Evolutionary conservation across 495 filamentous ascomycete genomes (phyloP).

Genomic region (Penicillium verhagenii): DNA sequence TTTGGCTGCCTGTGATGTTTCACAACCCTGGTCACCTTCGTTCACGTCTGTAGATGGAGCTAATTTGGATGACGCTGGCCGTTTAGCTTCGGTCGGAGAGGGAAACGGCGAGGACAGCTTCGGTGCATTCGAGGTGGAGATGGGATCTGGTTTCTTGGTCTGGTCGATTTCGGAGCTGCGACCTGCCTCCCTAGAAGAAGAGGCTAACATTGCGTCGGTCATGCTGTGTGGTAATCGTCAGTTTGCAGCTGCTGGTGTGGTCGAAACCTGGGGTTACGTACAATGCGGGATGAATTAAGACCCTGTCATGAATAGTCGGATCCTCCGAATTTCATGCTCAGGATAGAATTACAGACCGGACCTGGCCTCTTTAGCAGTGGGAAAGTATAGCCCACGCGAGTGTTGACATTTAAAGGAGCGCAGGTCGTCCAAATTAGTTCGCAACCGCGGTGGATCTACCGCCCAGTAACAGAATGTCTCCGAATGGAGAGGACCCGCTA

Average conservation of each 20-base stretch:
- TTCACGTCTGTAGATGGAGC: constrained; percentile 5
- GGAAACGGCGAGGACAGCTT: constrained; percentile 35
- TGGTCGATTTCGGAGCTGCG: constrained; percentile 17
- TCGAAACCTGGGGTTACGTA: constrained; percentile 13
- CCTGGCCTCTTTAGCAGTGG: neutral
- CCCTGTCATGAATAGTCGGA: constrained; percentile 4
- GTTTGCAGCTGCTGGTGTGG: constrained; percentile 12
- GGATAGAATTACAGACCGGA: neutral
- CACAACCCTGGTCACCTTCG: constrained; percentile 7
- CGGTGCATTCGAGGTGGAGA: constrained; percentile 19
- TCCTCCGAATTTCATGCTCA: constrained; percentile 16
- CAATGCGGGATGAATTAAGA: constrained; percentile 20
- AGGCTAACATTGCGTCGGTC: constrained; percentile 23
- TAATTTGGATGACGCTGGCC: constrained; percentile 20
- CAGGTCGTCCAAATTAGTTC: constrained; percentile 22
- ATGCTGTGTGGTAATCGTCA: constrained; percentile 26
- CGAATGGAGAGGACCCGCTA: constrained; percentile 32
- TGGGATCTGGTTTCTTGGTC: constrained; percentile 24
- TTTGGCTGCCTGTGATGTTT: constrained; percentile 2
- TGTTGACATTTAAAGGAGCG: constrained; percentile 31
- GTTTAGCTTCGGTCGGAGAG: constrained; percentile 33
- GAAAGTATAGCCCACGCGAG: constrained; percentile 9
- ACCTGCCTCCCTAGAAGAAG: constrained; percentile 23
- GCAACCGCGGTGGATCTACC: constrained; percentile 34
- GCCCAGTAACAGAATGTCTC: constrained; percentile 22